Evolutionary conservation across 208 protist genomes (phyloP), one percentile per base, ranked within the genome.

Genomic region (Leptomonas seymouri): DNA sequence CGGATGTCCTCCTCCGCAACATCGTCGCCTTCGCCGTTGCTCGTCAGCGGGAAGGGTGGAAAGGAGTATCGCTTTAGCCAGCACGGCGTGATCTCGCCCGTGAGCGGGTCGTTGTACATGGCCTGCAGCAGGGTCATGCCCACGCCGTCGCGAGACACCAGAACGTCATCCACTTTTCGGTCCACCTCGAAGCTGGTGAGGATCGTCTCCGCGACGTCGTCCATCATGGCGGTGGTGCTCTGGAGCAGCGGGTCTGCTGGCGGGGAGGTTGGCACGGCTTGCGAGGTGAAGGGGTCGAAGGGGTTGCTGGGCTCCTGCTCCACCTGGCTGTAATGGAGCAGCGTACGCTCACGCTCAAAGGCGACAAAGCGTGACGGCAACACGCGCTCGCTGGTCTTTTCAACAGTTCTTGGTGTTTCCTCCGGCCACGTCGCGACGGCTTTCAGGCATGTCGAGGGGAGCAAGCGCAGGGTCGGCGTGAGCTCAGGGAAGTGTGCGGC

Each of bases 51-150:
- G 27, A 42, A 39, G 18, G 60, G 49, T 2, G 76, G 66, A 51
- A 89, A 82, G 36, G 76, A 76, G 76, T 91, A 91, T 14, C 82
- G 76, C 53, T 91, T 91, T 50, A 91, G 44, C 85, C 85, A 91
- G 69, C 82, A 91, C 25, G 76, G 75, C 60, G 74, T 81, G 4
- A 87, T 75, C 45, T 74, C 78, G 39, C 82, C 82, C 2, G 68
- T 83, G 44, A 91, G 72, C 12, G 85, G 76, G 60, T 87, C 78
- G 28, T 75, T 81, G 80, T 82, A 85, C 31, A 83, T 62, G 6
- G 79, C 85, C 61, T 82, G 76, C 30, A 87, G 65, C 21, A 90
- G 72, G 34, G 71, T 41, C 58, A 87, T 79, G 8, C 57, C 63
- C 11, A 76, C 57, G 15, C 67, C 49, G 14, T 76, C 56, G 8